A percentile compares a stretch with the other conserved stretches of the same genome.
Evolutionary conservation across 225 moss, liverwort and hornwort genomes (phyloP).

Genomic region (Physcomitrellopsis africana): DNA sequence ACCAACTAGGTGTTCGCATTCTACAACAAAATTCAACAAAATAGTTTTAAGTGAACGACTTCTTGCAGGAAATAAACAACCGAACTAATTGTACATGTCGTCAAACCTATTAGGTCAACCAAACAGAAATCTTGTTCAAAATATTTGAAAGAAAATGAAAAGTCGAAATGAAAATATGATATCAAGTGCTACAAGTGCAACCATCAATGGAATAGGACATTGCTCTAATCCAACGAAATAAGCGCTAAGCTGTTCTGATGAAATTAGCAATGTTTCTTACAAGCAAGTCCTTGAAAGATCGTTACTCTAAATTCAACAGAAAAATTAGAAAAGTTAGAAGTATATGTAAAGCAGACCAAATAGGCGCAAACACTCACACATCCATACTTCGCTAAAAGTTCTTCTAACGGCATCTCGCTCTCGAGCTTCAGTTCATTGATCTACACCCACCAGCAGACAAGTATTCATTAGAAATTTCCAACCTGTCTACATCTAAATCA

Average conservation of each 20-base stretch:
- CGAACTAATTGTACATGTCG: neutral
- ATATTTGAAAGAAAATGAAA: neutral
- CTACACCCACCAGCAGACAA: slow-evolving; percentile 44
- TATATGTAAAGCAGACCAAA: neutral
- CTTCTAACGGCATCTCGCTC: slow-evolving; percentile 84
- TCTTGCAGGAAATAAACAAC: neutral
- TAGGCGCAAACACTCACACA: slow-evolving; percentile 47
- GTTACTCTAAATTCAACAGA: neutral
- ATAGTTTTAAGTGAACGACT: neutral
- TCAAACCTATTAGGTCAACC: neutral
- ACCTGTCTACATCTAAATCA: slow-evolving; percentile 1
- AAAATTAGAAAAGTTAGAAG: neutral
- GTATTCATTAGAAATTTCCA: slow-evolving; percentile 12
- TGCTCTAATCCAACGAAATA: neutral
- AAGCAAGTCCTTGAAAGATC: neutral
- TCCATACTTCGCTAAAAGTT: slow-evolving; percentile 83
- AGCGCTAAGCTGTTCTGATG: neutral
- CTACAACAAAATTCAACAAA: neutral
- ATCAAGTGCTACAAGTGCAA: neutral
- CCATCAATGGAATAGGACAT: neutral
- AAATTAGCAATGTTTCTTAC: neutral
- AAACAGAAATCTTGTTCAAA: neutral
- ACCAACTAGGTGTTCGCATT: neutral
- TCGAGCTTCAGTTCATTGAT: slow-evolving; percentile 71
- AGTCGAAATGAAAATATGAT: neutral